Percentiles rank a stretch among this genome's conserved stretches.
phyloP scores from a whole-genome alignment of 2,329 filamentous ascomycete species.

The Colletotrichum phormii region DNA sequence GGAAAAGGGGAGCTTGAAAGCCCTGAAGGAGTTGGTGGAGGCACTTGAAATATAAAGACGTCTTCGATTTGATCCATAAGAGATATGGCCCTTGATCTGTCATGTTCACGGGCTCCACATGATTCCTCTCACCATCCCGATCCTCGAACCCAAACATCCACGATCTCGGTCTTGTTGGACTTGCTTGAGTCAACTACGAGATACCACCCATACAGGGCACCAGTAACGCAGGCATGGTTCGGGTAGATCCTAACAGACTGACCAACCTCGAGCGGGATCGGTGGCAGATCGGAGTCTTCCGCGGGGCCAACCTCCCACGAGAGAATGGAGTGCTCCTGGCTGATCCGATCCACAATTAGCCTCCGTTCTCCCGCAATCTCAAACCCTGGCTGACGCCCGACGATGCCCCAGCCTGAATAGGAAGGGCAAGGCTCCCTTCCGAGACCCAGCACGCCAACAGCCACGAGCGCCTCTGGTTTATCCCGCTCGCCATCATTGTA shows the following conservation, averaged over 20 bases:
- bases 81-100: not conserved
- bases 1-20: conserved; percentile 40
- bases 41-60: not conserved
- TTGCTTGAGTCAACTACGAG: conserved; percentile 57
- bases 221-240: conserved; percentile 74
- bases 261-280: conserved; percentile 51
- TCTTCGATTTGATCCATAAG: not conserved
- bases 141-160: conserved; percentile 72
- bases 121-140: conserved; percentile 57
- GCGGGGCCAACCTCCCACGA: conserved; percentile 55
- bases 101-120: not conserved
- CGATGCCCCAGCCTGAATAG: conserved; percentile 71
- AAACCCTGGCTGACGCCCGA: conserved; percentile 51
- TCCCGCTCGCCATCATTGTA: conserved; percentile 57
- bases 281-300: not conserved
- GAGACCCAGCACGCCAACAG: conserved; percentile 68
- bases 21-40: conserved; percentile 37
- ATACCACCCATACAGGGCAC: conserved; percentile 71
- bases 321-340: conserved; percentile 73
- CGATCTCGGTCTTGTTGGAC: conserved; percentile 55
- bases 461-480: conserved; percentile 64
- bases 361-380: not conserved
- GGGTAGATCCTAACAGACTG: conserved; percentile 62
- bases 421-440: conserved; percentile 71
- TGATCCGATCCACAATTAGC: conserved; percentile 70